Conservation (phyloP, 2,329 filamentous ascomycete genomes). For the Pseudogymnoascus pannorum region DNA sequence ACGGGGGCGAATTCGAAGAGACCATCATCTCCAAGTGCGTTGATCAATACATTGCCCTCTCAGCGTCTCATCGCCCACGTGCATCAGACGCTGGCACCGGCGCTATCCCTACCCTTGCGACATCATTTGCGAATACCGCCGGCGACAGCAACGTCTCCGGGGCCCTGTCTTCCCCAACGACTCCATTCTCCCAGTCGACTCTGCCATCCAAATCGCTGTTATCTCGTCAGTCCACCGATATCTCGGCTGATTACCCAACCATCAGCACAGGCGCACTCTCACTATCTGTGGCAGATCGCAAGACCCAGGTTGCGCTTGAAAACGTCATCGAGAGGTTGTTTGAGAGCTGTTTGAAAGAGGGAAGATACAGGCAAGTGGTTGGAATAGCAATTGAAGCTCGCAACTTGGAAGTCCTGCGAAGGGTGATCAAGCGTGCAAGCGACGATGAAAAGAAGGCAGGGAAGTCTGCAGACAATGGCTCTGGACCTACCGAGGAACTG, state of each 20-base stretch:
- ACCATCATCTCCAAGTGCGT: conserved; percentile 98
- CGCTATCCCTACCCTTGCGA: conserved; percentile 53
- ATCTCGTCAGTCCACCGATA: conserved; percentile 67
- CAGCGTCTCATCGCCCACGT: conserved; percentile 40
- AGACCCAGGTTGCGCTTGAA: conserved; percentile 74
- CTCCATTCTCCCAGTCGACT: conserved; percentile 89
- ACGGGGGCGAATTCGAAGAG: conserved; percentile 92
- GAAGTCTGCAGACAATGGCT: conserved; percentile 46
- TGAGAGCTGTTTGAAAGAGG: conserved; percentile 77
- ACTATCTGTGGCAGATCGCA: conserved; percentile 47
- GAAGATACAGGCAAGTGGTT: conserved; percentile 89
- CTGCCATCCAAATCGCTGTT: conserved; percentile 90
- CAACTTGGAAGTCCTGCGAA: conserved; percentile 78
- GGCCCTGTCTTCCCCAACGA: conserved; percentile 76
- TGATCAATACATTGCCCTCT: conserved; percentile 89
- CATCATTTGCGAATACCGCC: conserved; percentile 63
- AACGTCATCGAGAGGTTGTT: conserved; percentile 83
- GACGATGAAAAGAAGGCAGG: conserved; percentile 69
- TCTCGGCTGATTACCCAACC: conserved; percentile 46
- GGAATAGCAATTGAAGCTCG: conserved; percentile 94
- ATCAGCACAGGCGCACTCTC: conserved; percentile 25
- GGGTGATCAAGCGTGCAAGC: conserved; percentile 82
- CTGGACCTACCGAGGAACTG: conserved; percentile 72
- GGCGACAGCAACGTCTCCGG: conserved; percentile 54
- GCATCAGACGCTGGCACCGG: conserved; percentile 47